Evolutionary conservation across 1,284 basidiomycete genomes (phyloP).

Genomic region (Rhizoctonia solani): DNA sequence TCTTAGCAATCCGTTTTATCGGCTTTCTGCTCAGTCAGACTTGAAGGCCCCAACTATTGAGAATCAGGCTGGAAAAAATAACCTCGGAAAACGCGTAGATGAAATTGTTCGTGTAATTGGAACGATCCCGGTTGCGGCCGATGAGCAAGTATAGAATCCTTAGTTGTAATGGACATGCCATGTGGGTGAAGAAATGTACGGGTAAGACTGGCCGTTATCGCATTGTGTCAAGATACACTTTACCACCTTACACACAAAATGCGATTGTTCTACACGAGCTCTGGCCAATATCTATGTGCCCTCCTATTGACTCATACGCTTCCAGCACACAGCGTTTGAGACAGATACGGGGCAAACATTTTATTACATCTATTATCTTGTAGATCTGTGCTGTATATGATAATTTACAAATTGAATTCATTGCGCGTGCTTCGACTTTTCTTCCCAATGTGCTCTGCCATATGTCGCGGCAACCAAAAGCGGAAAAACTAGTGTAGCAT

Average conservation of each 20-base stretch:
- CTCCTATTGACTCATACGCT: conserved; percentile 78
- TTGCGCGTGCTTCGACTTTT: not conserved
- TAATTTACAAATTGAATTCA: not conserved
- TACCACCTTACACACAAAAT: not conserved
- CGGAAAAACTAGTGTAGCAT: conserved; percentile 89
- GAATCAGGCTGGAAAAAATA: conserved; percentile 61
- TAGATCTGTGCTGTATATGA: conserved; percentile 13
- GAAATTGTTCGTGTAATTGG: conserved; percentile 54
- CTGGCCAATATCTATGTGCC: conserved; percentile 58
- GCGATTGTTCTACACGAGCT: not conserved
- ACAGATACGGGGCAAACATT: conserved; percentile 89
- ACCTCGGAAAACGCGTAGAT: conserved; percentile 69
- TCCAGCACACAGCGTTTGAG: conserved; percentile 64
- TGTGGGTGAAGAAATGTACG: conserved; percentile 15
- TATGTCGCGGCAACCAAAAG: conserved; percentile 87
- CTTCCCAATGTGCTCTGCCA: conserved; percentile 58
- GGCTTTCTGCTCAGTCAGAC: conserved; percentile 56
- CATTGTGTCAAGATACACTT: conserved; percentile 18
- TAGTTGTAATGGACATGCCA: not conserved
- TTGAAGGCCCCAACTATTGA: conserved; percentile 57
- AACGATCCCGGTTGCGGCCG: conserved; percentile 54
- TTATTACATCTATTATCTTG: conserved; percentile 39
- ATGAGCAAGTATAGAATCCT: conserved; percentile 41
- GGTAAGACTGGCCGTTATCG: not conserved
- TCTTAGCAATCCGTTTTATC: conserved; percentile 77